These are phyloP conservation scores for Alternaria sp. DNA, from an alignment of 2,329 filamentous ascomycete genomes.

Conservation along the genomic window DNA sequence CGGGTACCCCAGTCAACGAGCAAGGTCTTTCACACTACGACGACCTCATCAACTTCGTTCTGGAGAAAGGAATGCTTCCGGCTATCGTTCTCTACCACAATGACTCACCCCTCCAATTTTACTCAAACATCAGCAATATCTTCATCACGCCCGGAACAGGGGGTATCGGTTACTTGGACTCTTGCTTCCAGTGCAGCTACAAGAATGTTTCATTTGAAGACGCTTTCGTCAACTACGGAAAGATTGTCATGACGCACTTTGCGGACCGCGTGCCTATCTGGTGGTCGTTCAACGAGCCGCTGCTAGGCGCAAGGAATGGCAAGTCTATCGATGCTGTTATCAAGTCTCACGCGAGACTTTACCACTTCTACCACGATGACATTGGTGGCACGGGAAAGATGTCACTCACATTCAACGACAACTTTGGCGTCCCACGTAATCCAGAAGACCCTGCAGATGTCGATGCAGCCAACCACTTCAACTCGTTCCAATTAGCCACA, in stretches of 20 bases:
- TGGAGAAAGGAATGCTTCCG: conserved; percentile 62
- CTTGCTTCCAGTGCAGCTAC: conserved; percentile 50
- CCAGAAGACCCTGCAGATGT: conserved; percentile 54
- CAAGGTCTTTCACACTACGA: conserved; percentile 64
- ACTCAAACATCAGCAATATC: conserved; percentile 43
- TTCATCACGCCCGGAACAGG: conserved; percentile 34
- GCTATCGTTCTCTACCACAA: conserved; percentile 61
- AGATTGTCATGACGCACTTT: conserved; percentile 62
- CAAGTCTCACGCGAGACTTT: conserved; percentile 61
- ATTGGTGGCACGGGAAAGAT: conserved; percentile 62
- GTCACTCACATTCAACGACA: conserved; percentile 59
- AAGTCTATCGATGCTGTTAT: conserved; percentile 47
- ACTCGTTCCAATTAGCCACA: conserved; percentile 54
- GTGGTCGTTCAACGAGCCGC: conserved; percentile 65
- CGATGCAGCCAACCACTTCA: conserved; percentile 57
- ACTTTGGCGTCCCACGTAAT: conserved; percentile 49
- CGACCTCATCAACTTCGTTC: conserved; percentile 61
- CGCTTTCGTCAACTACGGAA: conserved; percentile 64
- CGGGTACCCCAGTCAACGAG: conserved; percentile 62
- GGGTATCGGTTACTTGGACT: conserved; percentile 38
- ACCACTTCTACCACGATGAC: conserved; percentile 64
- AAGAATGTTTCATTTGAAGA: conserved; percentile 60
- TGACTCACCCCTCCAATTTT: conserved; percentile 59
- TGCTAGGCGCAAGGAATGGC: conserved; percentile 54
- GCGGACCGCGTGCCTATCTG: conserved; percentile 62